Base-by-base conservation (phyloP, 2,329 filamentous ascomycete species). In the Aspergillus sp. region DNA sequence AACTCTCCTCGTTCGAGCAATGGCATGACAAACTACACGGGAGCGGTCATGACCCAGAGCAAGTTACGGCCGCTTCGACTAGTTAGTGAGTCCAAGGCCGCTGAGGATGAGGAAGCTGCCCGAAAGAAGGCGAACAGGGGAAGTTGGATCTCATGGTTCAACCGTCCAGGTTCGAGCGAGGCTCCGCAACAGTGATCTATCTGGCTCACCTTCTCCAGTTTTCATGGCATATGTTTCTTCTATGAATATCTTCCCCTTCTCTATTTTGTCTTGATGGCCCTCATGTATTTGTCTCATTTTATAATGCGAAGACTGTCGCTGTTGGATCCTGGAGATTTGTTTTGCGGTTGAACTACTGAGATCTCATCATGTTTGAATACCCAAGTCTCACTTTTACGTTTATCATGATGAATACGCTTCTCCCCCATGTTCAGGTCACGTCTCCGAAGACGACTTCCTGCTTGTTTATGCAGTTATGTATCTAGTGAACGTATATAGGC, bases 21-120 rank as follows among this genome's bases (percentile, higher is more conserved):
- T 68, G 87, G 85, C 66, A 82, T 87, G 66, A 88, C 83, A 68
- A 88, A 86, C 58, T 89, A 91, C 58, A 88, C 87, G 34, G 83
- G 80, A 9, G 86, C 83, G n/a, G 80, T 83, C 9, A 80, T 80
- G 69, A 84, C 82, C 20, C 83, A 83, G 64, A 88, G 87, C 68
- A 95, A 95, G 75, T 87, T 96, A 58, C 84, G 93, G 37, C 93
- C 93, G 6, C 79, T 99, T 63, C 84, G 93, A 15, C 82, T 99
- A 30, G 92, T 98, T 64, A 77, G 75, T 52, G 77, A 77, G 55
- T 68, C 73, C 22, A 71, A 79, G 52, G 73, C 66, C 22, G 63
- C 69, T 5, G 73, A 75, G 33, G 75, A 77, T 30, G 75, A 77
- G 41, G 77, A 79, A 51, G 73, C 76, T 50, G 74, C 74, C 34